Conservation (phyloP, 2,329 filamentous ascomycete genomes). For the Aspergillus melleus region DNA sequence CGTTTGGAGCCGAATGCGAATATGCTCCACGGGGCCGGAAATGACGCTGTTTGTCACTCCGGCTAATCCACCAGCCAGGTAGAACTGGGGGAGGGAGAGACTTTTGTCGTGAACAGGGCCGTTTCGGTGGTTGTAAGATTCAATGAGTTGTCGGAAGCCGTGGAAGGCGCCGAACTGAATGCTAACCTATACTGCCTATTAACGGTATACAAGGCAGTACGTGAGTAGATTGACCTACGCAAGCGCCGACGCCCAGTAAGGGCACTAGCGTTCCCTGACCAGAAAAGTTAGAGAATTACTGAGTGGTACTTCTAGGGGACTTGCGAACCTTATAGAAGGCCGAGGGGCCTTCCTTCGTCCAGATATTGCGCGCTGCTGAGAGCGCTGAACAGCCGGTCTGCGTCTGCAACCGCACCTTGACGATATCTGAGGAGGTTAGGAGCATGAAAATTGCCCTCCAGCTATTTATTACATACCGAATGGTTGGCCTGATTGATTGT, state of each 20-base stretch:
- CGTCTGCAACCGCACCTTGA: slow-evolving; percentile 96
- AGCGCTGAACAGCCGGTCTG: slow-evolving; percentile 74
- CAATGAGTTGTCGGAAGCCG: slow-evolving; percentile 81
- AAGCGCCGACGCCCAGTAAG: slow-evolving; percentile 92
- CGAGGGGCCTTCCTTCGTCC: slow-evolving; percentile 78
- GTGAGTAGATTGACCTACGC: slow-evolving; percentile 54
- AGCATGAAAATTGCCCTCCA: no score
- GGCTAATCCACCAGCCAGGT: slow-evolving; percentile 84
- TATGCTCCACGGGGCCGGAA: slow-evolving; percentile 92
- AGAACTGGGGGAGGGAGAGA: slow-evolving; percentile 84
- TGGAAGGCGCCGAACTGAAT: slow-evolving; percentile 98
- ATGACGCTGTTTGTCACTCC: slow-evolving; percentile 86
- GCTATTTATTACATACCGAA: slow-evolving; percentile 59
- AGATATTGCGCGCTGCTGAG: slow-evolving; percentile 80
- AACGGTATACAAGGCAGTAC: no score
- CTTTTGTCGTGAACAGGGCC: slow-evolving; percentile 40
- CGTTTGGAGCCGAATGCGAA: slow-evolving; percentile 92
- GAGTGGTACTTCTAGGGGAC: no score
- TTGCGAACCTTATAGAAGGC: slow-evolving; percentile 75
- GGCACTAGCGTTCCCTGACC: slow-evolving; percentile 84
- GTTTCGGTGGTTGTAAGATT: slow-evolving; percentile 61
- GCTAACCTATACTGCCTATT: slow-evolving; percentile 55
- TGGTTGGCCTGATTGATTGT: slow-evolving; percentile 56
- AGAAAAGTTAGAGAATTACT: no score
- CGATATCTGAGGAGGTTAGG: slow-evolving; percentile 44